Evolutionary conservation across 768 basidiomycete species (phyloP), one percentile per base, ranked within the genome.

Genomic region (Brasilioporus rufonigricans): DNA sequence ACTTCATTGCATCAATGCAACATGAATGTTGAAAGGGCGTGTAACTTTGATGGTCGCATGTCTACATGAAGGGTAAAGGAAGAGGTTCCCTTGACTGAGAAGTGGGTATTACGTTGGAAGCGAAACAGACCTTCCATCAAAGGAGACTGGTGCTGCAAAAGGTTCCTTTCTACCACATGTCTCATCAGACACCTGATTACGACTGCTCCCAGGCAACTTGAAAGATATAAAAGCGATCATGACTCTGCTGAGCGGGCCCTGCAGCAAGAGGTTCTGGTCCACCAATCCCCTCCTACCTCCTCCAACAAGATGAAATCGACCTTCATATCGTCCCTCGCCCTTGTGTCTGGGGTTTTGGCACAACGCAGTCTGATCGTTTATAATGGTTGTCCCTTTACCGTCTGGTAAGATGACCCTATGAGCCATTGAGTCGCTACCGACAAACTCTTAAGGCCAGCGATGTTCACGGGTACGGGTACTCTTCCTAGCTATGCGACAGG

Each of bases 341-440:
- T 76, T 38, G 39, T 70, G 19, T 69, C 72, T 3, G 56, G 46
- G 52, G 70, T 48, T n/a, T 71, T 73, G 38, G 67, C 73, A n/a
- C 82, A 77, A 40, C 79, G 85, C 32, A 85, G 80, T 26, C 77
- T 88, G 58, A 83, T 79, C 0, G 82, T 82, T 24, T 74, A 75
- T 62, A 88, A 87, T 70, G 75, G 70, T 3, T 87, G 86, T 62
- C 78, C 84, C 0, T 87, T 85, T 69, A 87, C 85, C 4, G 77
- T 87, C 56, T 87, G 86, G 86, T 85, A 61, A 50, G 74, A 24
- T 48, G 36, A n/a, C 40, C 7, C 3, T 32, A 12, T 41, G 14
- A 13, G 9, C 29, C 19, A 48, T 32, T 7, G 39, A 39, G n/a
- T 50, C 50, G 8, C 14, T 32, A 23, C 32, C 27, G 5, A 59